Percentiles rank a stretch among this genome's conserved stretches.
Conservation (phyloP, 23 red algal genomes). For the Cyanidiococcus yangmingshanensis region DNA sequence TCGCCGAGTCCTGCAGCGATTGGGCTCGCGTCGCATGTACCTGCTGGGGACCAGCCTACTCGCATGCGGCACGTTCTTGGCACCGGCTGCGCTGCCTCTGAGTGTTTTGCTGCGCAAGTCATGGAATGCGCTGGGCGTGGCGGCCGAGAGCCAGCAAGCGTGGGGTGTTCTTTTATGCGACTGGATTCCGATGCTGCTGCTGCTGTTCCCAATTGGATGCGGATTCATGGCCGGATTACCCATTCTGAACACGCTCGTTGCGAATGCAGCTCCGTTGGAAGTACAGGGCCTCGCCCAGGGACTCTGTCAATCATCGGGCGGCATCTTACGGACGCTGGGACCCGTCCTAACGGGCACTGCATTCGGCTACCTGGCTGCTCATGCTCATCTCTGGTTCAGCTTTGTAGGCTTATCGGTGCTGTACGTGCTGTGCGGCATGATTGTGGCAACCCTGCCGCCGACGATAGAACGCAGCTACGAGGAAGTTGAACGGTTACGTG, state of each 20-base stretch:
- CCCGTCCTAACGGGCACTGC: conserved; percentile 22
- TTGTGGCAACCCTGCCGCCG: background rate
- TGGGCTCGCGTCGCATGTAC: conserved; percentile 24
- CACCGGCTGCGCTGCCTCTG: background rate
- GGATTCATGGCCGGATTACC: conserved; percentile 34
- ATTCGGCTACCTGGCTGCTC: conserved; percentile 13
- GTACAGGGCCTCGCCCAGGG: conserved; percentile 31
- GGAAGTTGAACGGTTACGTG: background rate
- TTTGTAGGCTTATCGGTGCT: background rate
- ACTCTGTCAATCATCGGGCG: conserved; percentile 23
- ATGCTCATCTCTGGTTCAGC: conserved; percentile 7
- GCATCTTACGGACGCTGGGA: conserved; percentile 25
- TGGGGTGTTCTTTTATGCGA: background rate
- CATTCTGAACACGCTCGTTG: conserved; percentile 18
- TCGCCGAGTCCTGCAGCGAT: background rate
- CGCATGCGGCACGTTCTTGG: background rate
- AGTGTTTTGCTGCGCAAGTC: background rate
- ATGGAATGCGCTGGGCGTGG: background rate
- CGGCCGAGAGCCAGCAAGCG: background rate
- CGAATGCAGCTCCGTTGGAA: conserved; percentile 27
- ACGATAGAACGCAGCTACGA: background rate
- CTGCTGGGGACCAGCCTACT: conserved; percentile 20
- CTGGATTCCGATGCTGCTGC: conserved; percentile 17
- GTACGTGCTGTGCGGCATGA: background rate
- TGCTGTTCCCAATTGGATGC: conserved; percentile 19